Base-by-base conservation (phyloP, 148 eudicot species). In the Camellia japonica region DNA sequence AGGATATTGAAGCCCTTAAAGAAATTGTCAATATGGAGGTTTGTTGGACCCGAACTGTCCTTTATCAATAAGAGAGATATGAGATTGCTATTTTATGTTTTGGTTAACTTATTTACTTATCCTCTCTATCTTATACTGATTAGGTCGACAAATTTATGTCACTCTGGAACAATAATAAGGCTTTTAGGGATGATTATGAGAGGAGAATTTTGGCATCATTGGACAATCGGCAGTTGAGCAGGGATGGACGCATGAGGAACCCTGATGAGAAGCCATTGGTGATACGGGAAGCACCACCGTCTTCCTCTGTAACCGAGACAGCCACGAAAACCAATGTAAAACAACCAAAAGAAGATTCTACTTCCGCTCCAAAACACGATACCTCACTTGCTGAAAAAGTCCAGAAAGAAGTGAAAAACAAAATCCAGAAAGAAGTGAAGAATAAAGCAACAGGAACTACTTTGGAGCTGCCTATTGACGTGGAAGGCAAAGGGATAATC, bases 221-320 rank as follows among this genome's bases (percentile, higher is more conserved):
- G 65, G 99, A 95, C 83, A 80, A 69, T 55, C 85, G 95, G 5
- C 94, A 91, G 85, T 62, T 93, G 85, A 90, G 93, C 75, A 87
- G 86, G 83, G 99, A 93, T 81, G 97, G 93, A n/a, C 85, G 97
- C 62, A 86, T 87, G 79, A 93, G 97, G 85, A 93, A 92, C 81
- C 89, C 87, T 0, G 89, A 84, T 73, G 99, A 95, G 87, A 93
- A 95, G 87, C 99, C 93, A 12, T 82, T 95, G 59, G 79, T 90
- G 65, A 56, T 23, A 62, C 81, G 49, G 2, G 93, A 90, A 78
- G 14, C 85, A 55, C 76, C 85, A 55, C 76, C 88, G 13, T 71
- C 75, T 77, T 82, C 85, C 1, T 20, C 83, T 54, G 81, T 85
- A 80, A 18, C 82, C 2, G 90, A 75, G 80, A 59, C 73, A 5